Conservation (phyloP, 352 stramenopile species). For the Globisporangium spinosum region DNA sequence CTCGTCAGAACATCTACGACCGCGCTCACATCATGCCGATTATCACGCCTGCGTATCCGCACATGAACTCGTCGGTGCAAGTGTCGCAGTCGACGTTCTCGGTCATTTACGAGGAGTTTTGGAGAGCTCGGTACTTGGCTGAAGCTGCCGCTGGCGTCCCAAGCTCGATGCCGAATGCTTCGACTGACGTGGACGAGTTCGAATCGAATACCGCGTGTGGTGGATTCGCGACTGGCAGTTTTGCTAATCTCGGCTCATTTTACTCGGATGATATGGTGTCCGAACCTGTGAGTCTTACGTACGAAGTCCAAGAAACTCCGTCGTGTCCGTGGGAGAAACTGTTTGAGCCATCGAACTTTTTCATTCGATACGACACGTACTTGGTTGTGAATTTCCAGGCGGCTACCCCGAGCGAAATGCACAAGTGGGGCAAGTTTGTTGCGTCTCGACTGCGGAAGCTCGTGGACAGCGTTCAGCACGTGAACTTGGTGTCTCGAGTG, state of each 20-base stretch:
- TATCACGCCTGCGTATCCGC: constrained; percentile 97
- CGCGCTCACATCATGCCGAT: constrained; percentile 96
- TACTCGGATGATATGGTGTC: constrained; percentile 12
- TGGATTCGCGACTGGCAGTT: neutral
- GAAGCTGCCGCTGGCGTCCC: constrained; percentile 56
- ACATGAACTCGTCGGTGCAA: constrained; percentile 98
- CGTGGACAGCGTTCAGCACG: constrained; percentile 69
- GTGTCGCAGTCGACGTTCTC: constrained; percentile 91
- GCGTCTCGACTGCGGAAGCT: constrained; percentile 77
- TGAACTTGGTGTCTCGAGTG: constrained; percentile 49
- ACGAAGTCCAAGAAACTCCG: neutral
- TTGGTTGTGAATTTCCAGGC: constrained; percentile 68
- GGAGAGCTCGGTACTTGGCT: constrained; percentile 64
- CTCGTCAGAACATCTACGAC: constrained; percentile 81
- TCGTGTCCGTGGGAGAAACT: constrained; percentile 58
- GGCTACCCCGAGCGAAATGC: constrained; percentile 55
- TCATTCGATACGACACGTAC: constrained; percentile 81
- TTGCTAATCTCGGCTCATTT: constrained; percentile 14
- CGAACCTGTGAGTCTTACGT: constrained; percentile 6
- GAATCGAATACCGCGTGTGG: constrained; percentile 25
- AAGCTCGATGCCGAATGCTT: constrained; percentile 29
- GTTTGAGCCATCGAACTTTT: constrained; percentile 80
- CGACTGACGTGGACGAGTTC: constrained; percentile 21
- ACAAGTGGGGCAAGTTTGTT: constrained; percentile 82
- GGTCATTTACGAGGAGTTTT: constrained; percentile 92